phyloP scores from a whole-genome alignment of 306 rosid genomes.

The Cajanus cajan region DNA sequence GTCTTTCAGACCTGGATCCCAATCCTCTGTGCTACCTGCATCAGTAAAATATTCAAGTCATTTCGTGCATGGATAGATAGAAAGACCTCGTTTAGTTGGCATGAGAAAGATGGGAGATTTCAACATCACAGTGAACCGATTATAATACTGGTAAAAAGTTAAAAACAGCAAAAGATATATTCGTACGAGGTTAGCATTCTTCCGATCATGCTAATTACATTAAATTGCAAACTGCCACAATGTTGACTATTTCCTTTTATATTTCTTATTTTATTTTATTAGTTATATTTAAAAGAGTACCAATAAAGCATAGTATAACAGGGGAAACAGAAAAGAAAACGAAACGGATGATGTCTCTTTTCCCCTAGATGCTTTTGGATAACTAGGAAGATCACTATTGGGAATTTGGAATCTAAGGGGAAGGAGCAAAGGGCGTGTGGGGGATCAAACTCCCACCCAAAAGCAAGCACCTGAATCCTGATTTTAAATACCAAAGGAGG shows the following conservation, averaged over 20 bases:
- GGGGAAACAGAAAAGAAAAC: not conserved
- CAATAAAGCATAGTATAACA: not conserved
- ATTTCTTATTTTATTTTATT: not conserved
- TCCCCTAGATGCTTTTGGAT: not conserved
- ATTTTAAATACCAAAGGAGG: not conserved
- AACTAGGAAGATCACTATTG: not conserved
- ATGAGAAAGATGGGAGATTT: not conserved
- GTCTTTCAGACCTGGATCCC: conserved; percentile 53
- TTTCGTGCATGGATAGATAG: not conserved
- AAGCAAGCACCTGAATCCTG: not conserved
- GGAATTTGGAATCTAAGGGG: not conserved
- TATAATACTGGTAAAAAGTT: not conserved
- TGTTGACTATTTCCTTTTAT: not conserved
- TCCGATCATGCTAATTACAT: not conserved
- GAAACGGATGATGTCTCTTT: not conserved
- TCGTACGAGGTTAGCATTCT: not conserved
- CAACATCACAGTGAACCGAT: not conserved
- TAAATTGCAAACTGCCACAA: not conserved
- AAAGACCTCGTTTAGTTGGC: not conserved
- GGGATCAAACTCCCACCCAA: not conserved
- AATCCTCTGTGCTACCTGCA: conserved; percentile 78
- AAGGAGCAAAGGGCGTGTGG: not conserved
- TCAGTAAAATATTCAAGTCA: conserved; percentile 27
- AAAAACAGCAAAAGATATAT: not conserved
- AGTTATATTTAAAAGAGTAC: not conserved